Conservation (phyloP, 495 filamentous ascomycete species). For the Penicillium egyptiacum region DNA sequence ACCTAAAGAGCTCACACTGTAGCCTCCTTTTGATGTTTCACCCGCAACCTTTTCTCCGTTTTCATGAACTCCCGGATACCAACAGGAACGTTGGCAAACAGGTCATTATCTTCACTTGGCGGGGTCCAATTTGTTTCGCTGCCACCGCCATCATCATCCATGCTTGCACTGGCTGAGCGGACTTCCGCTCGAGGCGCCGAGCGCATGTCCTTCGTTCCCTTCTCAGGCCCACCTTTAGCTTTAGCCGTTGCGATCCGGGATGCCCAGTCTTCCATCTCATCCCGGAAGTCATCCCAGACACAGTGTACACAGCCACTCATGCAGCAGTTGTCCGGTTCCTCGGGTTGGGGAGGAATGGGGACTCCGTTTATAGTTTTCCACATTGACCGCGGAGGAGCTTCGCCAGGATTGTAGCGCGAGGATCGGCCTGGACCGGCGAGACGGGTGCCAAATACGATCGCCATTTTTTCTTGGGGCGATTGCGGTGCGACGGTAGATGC, state of each 20-base stretch:
- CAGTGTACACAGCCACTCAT: slow-evolving; percentile 99
- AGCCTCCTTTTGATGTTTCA: slow-evolving; percentile 56
- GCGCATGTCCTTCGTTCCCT: slow-evolving; percentile 37
- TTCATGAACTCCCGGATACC: slow-evolving; percentile 97
- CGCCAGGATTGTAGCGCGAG: slow-evolving; percentile 55
- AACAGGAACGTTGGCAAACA: slow-evolving; percentile 83
- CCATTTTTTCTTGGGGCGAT: slow-evolving; percentile 54
- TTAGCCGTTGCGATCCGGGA: slow-evolving; percentile 57
- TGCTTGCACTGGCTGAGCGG: slow-evolving; percentile 50
- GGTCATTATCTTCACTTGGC: slow-evolving; percentile 40
- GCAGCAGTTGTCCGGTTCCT: slow-evolving; percentile 97
- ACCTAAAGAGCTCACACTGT: slow-evolving; percentile 14
- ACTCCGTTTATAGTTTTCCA: slow-evolving; percentile 73
- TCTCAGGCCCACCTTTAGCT: slow-evolving; percentile 24
- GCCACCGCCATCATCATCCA: slow-evolving; percentile 82
- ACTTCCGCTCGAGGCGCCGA: slow-evolving; percentile 39
- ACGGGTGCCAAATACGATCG: slow-evolving; percentile 74
- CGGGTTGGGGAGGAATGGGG: slow-evolving; percentile 75
- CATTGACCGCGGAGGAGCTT: slow-evolving; percentile 40
- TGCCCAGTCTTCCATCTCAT: slow-evolving; percentile 90
- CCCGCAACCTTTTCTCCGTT: slow-evolving; percentile 87
- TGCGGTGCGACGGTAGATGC: slow-evolving; percentile 25
- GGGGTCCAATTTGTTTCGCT: slow-evolving; percentile 65
- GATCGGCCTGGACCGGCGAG: slow-evolving; percentile 68
- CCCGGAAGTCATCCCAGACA: slow-evolving; percentile 88